These are phyloP conservation scores for Discostella stelligera DNA, from an alignment of 352 stramenopile species.

Conservation along the genomic window DNA sequence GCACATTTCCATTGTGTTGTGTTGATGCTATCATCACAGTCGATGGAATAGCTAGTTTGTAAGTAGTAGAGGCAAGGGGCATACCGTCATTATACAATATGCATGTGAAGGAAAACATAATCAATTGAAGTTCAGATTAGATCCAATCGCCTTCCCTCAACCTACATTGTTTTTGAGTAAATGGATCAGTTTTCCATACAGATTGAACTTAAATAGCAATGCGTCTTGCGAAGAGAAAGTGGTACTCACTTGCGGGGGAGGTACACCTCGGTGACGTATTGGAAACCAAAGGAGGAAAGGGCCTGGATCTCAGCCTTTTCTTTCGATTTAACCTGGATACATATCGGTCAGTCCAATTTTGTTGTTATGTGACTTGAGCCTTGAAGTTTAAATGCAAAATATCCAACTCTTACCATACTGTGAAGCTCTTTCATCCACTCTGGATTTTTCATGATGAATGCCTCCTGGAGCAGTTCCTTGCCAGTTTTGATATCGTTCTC, in stretches of 20 bases:
- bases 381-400: conserved; percentile 1
- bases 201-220: background rate
- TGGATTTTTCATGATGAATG: conserved; percentile 88
- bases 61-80: too few species aligned
- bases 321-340: conserved; percentile 79
- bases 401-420: conserved; percentile 80
- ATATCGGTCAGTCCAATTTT: background rate
- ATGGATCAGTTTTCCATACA: background rate
- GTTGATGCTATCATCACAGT: too few species aligned
- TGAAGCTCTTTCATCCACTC: conserved; percentile 87
- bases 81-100: too few species aligned
- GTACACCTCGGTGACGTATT: conserved; percentile 88
- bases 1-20: too few species aligned
- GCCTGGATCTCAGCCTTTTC: conserved; percentile 90
- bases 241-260: conserved; percentile 76
- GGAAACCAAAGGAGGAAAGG: conserved; percentile 87
- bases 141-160: conserved; percentile 31
- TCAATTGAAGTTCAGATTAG: conserved; percentile 13
- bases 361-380: background rate
- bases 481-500: conserved; percentile 89
- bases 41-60: too few species aligned
- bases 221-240: background rate
- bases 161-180: background rate
- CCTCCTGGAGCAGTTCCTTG: conserved; percentile 86
- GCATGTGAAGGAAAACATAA: too few species aligned